These are phyloP conservation scores for Amoebophrya sp. DNA, from an alignment of 169 alveolate genomes.

Conservation along the genomic window DNA sequence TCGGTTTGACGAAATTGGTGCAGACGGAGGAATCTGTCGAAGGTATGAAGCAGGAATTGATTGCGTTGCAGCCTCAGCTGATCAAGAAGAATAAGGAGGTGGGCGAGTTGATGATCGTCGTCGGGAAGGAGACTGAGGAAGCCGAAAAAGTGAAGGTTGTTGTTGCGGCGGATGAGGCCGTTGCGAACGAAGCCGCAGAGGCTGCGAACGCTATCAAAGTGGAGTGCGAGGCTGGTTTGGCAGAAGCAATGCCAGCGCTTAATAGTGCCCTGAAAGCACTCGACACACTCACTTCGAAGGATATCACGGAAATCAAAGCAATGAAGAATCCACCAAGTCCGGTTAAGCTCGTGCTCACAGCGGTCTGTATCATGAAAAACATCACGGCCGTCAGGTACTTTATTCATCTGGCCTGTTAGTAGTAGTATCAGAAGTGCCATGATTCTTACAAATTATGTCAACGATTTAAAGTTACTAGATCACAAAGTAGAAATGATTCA, in stretches of 20 bases:
- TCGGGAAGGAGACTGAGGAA: constrained; percentile 62
- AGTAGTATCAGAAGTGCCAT: too few relatives aligned
- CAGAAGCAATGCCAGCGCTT: constrained; percentile 73
- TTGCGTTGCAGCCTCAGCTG: constrained; percentile 74
- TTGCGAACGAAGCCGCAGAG: constrained; percentile 63
- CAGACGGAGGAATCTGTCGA: constrained; percentile 74
- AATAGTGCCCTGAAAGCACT: constrained; percentile 66
- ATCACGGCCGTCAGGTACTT: constrained; percentile 44
- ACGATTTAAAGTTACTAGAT: too few relatives aligned
- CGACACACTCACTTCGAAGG: constrained; percentile 69
- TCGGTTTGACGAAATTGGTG: constrained; percentile 71
- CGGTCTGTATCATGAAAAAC: constrained; percentile 62
- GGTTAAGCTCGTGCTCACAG: constrained; percentile 58
- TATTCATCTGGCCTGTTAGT: not conserved
- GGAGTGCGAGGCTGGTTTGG: constrained; percentile 76
- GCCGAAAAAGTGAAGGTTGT: constrained; percentile 69
- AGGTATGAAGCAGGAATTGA: constrained; percentile 75
- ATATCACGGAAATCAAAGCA: constrained; percentile 69
- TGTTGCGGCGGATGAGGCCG: constrained; percentile 73
- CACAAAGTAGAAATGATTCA: too few relatives aligned
- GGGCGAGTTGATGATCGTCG: constrained; percentile 63
- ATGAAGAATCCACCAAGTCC: constrained; percentile 69
- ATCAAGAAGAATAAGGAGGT: constrained; percentile 53
- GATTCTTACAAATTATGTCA: too few relatives aligned
- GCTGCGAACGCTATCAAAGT: constrained; percentile 69